These are phyloP conservation scores for Eutrema yunnanense DNA, from an alignment of 345 rosid genomes.

Conservation along the genomic window DNA sequence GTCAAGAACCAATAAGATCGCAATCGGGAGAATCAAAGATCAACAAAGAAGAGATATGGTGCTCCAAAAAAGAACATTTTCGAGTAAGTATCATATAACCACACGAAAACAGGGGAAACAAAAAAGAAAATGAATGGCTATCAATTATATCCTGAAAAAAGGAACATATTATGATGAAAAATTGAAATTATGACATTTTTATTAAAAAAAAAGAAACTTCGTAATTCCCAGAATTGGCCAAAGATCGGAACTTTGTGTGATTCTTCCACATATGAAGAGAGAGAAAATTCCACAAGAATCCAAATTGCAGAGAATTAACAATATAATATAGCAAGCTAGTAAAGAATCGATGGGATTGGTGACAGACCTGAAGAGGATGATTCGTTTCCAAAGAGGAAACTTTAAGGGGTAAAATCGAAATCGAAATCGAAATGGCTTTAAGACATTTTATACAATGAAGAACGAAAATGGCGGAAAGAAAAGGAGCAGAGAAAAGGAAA, in stretches of 20 bases:
- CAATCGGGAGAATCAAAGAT: not conserved
- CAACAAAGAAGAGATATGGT: constrained; percentile 13
- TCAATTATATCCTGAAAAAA: not conserved
- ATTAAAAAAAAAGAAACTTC: too few relatives aligned
- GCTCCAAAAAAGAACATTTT: not conserved
- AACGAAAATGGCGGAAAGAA: not conserved
- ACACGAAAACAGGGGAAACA: not conserved
- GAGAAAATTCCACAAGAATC: not conserved
- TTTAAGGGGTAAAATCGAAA: not conserved
- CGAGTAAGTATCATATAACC: constrained; percentile 2
- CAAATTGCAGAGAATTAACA: not conserved
- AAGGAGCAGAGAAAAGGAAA: not conserved
- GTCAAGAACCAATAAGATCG: constrained; percentile 23
- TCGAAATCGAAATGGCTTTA: not conserved
- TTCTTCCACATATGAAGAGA: not conserved
- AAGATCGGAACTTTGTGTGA: not conserved
- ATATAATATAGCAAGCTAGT: not conserved
- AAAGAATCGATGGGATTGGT: not conserved
- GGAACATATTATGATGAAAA: not conserved
- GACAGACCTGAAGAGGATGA: constrained; percentile 6
- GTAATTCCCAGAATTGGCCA: not conserved
- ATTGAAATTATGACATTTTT: not conserved
- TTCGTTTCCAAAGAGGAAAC: not conserved
- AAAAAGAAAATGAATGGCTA: not conserved
- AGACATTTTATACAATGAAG: not conserved